Base-by-base conservation (phyloP, 257 asterid species). In the Rubia yunnanensis region DNA sequence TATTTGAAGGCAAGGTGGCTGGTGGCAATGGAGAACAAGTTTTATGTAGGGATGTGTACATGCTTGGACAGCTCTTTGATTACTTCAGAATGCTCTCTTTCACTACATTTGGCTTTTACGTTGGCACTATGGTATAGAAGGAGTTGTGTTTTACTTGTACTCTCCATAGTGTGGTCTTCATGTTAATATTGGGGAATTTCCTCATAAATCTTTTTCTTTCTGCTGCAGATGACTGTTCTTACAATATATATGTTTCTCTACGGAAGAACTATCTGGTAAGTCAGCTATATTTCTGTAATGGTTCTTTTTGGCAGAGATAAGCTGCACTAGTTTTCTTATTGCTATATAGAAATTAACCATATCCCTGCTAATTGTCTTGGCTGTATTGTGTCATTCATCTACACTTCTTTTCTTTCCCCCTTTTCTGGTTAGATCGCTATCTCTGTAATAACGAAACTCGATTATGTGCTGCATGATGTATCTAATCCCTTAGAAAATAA, bases 1-100 rank as follows among this genome's bases (percentile, higher is more conserved):
- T 90, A 71, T 92, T 92, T 79, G 99, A 92, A 82, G 99, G 97
- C 70, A 92, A 92, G 82, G 99, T 92, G 35, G 96, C 99, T 61
- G 99, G 97, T 67, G 99, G 99, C 72, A 92, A 92, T 62, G 99
- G 99, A 64, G 99, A 92, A 83, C 99, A 92, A 82, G 97, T 92
- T 73, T 76, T 92, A 82, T 89, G 99, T 87, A 77, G 99, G 82
- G 99, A 92, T 76, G 88, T 92, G 30, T 89, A 92, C 82, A 85
- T 97, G 78, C 81, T 92, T 66, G 99, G 99, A 62, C 99, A 92
- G 66, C 96, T 87, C 67, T 82, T 92, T 76, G 99, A 92, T 77
- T 92, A 89, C 83, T 86, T 92, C 82, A 83, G 99, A 73, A 92
- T 92, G 97, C 72, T 92, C 60, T 92, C 99, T 82, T 92, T 83